Evolutionary conservation across 2,329 filamentous ascomycete species (phyloP).

Genomic region (Myriosclerotinia curreyana): DNA sequence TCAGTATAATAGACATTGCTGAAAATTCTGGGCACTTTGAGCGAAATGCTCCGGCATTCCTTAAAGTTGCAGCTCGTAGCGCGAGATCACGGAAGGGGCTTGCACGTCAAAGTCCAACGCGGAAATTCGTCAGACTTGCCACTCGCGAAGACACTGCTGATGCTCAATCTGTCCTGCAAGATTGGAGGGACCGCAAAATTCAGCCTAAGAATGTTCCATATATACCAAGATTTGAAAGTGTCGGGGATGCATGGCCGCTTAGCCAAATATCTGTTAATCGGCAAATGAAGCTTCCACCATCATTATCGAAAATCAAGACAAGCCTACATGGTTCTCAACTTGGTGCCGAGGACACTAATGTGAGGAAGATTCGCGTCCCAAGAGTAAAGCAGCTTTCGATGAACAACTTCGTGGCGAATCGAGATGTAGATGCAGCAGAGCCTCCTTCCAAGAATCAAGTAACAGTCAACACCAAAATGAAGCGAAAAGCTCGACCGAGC

Average conservation of each 20-base stretch:
- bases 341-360: background rate
- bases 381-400: conserved; percentile 32
- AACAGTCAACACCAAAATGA: background rate
- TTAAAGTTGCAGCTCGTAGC: conserved; percentile 60
- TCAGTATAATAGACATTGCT: conserved; percentile 60
- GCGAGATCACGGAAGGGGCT: conserved; percentile 47
- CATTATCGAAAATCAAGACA: conserved; percentile 8
- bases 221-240: background rate
- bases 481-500: conserved; percentile 22
- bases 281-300: conserved; percentile 27
- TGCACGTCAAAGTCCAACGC: conserved; percentile 54
- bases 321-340: background rate
- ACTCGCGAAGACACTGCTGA: conserved; percentile 60
- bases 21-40: conserved; percentile 38
- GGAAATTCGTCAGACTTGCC: conserved; percentile 59
- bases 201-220: conserved; percentile 22
- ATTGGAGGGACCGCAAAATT: conserved; percentile 50
- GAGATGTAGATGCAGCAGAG: conserved; percentile 5
- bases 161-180: conserved; percentile 50
- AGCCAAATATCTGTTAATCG: conserved; percentile 27
- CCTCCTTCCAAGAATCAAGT: background rate
- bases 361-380: conserved; percentile 30
- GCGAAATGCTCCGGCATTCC: conserved; percentile 49
- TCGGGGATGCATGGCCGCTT: conserved; percentile 23
- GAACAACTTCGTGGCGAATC: conserved; percentile 38